These are phyloP conservation scores for Elongisporangium anandrum DNA, from an alignment of 352 stramenopile species.

Conservation along the genomic window DNA sequence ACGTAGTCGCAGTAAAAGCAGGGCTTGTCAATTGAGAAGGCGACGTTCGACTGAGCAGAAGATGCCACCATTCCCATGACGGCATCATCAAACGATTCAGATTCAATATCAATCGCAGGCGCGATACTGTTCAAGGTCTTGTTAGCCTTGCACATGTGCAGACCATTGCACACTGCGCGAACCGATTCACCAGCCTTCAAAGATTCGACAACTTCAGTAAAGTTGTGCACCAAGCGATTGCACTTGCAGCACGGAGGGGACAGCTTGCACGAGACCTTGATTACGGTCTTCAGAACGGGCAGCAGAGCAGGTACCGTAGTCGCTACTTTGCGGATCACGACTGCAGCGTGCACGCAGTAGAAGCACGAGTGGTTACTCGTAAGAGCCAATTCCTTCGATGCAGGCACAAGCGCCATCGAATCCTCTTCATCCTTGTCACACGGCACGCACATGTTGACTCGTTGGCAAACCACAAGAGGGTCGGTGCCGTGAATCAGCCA, in stretches of 20 bases:
- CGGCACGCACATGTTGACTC: constrained; percentile 55
- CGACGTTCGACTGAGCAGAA: background rate
- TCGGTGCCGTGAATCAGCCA: constrained; percentile 74
- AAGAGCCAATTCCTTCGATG: background rate
- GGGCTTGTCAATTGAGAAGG: constrained; percentile 18
- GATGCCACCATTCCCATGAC: background rate
- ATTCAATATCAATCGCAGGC: background rate
- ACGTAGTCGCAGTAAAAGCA: constrained; percentile 62
- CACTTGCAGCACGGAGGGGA: constrained; percentile 39
- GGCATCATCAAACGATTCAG: background rate
- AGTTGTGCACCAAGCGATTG: constrained; percentile 37
- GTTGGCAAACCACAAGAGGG: constrained; percentile 50
- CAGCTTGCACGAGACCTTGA: constrained; percentile 40
- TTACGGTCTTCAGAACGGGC: constrained; percentile 28
- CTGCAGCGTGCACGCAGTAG: constrained; percentile 39
- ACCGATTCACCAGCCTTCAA: constrained; percentile 44
- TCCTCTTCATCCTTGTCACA: constrained; percentile 11
- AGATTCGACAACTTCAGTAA: constrained; percentile 54
- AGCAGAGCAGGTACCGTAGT: constrained; percentile 31
- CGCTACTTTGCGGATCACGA: constrained; percentile 37
- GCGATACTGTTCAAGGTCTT: background rate
- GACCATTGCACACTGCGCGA: constrained; percentile 31
- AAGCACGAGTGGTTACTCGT: constrained; percentile 29
- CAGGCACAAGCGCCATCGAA: background rate
- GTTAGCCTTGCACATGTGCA: constrained; percentile 29